Evolutionary conservation across 768 basidiomycete genomes (phyloP).

Genomic region (Dacryopinax spathularia): DNA sequence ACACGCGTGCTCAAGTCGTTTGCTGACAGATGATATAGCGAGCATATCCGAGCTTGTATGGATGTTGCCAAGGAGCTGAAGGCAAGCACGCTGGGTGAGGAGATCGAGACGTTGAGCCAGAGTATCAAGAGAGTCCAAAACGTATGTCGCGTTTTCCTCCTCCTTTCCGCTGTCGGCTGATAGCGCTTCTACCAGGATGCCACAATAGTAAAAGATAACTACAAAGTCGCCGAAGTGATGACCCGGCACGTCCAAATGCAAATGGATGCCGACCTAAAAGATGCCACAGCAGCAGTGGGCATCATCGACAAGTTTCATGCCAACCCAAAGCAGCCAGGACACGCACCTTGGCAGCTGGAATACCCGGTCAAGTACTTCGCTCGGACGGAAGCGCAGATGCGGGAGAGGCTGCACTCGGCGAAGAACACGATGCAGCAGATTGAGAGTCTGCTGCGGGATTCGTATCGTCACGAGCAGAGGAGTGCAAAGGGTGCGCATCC

Average conservation of each 20-base stretch:
- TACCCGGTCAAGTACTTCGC: background rate
- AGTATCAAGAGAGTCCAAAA: background rate
- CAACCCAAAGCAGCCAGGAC: background rate
- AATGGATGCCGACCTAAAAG: background rate
- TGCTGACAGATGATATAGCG: background rate
- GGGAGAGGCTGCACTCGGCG: background rate
- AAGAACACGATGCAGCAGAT: slow-evolving; percentile 2
- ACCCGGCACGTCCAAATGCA: background rate
- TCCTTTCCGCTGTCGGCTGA: background rate
- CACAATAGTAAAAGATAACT: background rate
- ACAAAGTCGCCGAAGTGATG: background rate
- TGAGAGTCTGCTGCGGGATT: background rate
- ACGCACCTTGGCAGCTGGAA: background rate
- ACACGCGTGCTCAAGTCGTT: background rate
- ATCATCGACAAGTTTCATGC: slow-evolving; percentile 1
- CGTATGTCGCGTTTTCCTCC: background rate
- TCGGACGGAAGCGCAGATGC: slow-evolving; percentile 1
- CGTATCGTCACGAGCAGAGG: slow-evolving; percentile 1
- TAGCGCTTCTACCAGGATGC: background rate
- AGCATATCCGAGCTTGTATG: background rate
- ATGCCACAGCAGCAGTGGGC: background rate
- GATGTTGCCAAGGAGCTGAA: background rate
- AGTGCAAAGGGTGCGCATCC: background rate
- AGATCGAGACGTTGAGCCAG: background rate
- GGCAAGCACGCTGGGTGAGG: background rate